Percentiles rank a stretch among this genome's conserved stretches.
Conservation (phyloP, 2,329 filamentous ascomycete species). For the Orbilia blumenaviensis region DNA sequence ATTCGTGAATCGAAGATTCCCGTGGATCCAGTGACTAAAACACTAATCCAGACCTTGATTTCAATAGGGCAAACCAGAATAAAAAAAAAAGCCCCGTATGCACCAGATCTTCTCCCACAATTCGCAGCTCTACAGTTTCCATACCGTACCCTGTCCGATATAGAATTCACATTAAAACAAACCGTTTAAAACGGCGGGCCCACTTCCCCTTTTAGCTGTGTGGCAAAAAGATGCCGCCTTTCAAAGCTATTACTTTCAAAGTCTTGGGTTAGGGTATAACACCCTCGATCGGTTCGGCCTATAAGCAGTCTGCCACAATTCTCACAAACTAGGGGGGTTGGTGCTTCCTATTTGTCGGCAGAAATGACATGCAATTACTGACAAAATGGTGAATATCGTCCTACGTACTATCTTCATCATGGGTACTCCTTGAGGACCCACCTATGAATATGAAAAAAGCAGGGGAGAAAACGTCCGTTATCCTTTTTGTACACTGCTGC, state of each 20-base stretch:
- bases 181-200: slow-evolving; percentile 9
- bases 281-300: slow-evolving; percentile 1
- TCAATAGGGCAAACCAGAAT: too few relatives aligned
- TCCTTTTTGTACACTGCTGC: background rate
- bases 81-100: background rate
- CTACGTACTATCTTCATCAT: slow-evolving; percentile 12
- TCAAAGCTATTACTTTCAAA: background rate
- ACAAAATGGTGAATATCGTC: slow-evolving; percentile 35
- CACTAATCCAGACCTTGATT: background rate
- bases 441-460: slow-evolving; percentile 12
- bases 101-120: background rate
- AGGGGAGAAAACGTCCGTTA: slow-evolving; percentile 9
- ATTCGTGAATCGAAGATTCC: slow-evolving; percentile 24
- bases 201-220: slow-evolving; percentile 13
- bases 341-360: slow-evolving; percentile 32
- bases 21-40: background rate
- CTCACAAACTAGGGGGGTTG: slow-evolving; percentile 5
- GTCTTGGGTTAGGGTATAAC: background rate
- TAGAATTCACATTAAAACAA: background rate
- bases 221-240: slow-evolving; percentile 21
- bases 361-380: slow-evolving; percentile 13
- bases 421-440: slow-evolving; percentile 29
- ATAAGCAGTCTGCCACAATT: background rate
- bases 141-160: slow-evolving; percentile 23
- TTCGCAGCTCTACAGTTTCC: background rate